Base-by-base conservation (phyloP, 202 grass and related monocot species). In the Digitaria exilis region DNA sequence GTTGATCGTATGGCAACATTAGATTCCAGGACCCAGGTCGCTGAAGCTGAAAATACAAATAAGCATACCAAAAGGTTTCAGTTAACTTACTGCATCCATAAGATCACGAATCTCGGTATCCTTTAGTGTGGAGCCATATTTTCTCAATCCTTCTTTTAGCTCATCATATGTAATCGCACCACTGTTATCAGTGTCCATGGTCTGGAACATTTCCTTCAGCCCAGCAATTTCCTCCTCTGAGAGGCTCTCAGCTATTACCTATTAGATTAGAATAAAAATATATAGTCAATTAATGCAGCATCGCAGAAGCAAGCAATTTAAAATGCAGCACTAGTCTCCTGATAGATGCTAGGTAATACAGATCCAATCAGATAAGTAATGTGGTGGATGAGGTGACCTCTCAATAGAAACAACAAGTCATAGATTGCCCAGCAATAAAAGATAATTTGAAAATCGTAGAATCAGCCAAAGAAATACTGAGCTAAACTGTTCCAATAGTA, bases 201-300 rank as follows among this genome's bases (percentile, higher is more conserved):
- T 86, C 84, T 90, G 88, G 77, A 97, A 97, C 94, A 97, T 97
- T 87, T 94, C 84, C 86, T 89, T 97, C 73, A 97, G 75, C 69
- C 94, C 94, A 65, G 94, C 94, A 87, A 97, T 97, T 84, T 97
- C 94, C 76, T 97, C 94, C 76, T 97, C 94, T 84, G 94, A 97
- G 76, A 97, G 89, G 65, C 94, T 94, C 81, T 97, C 91, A 76
- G 94, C 94, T 84, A 97, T 97, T 32, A 97, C 94, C 94, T 97
- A 77, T 64, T 78, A 82, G 41, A 77, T 64, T 78, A 82, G 41
- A 87, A 82, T 64, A 71, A 76, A 48, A 26, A 71, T 39, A 18
- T 37, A 48, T 21, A 18, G n/a, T 82, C 65, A 81, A 77, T 56
- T 49, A 71, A 64, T 82, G 72, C 46, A 69, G 34, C 3, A 45